Conservation (phyloP, 2,329 filamentous ascomycete genomes). For the Colletotrichum orchidophilum region DNA sequence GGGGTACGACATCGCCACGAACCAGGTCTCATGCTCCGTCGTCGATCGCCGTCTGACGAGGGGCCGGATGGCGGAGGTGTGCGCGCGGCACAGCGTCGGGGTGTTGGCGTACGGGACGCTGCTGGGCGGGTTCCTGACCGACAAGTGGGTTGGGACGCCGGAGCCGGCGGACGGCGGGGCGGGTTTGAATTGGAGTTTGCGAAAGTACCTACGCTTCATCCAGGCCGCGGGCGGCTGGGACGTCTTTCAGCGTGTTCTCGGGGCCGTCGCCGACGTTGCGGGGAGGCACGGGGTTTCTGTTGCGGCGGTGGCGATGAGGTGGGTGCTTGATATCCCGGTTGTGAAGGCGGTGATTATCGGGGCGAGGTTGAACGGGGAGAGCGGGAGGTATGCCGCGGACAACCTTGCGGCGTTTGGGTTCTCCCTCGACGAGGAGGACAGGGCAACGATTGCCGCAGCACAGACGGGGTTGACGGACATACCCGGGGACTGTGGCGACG, state of each 20-base stretch:
- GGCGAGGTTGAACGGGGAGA: neutral
- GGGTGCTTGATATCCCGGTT: constrained; percentile 57
- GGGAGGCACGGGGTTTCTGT: constrained; percentile 51
- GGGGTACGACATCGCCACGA: constrained; percentile 8
- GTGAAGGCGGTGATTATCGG: constrained; percentile 60
- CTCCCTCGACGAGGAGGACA: constrained; percentile 36
- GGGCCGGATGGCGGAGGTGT: neutral
- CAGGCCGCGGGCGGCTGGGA: constrained; percentile 51
- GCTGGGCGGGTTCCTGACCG: constrained; percentile 35
- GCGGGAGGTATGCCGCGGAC: constrained; percentile 41
- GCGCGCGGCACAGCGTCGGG: neutral
- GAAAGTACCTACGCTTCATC: constrained; percentile 48
- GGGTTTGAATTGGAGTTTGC: constrained; percentile 36
- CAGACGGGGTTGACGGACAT: constrained; percentile 32
- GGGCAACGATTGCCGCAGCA: constrained; percentile 27
- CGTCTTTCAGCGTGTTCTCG: constrained; percentile 55
- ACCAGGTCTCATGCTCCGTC: constrained; percentile 26
- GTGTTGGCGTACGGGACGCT: constrained; percentile 24
- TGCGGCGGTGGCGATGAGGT: constrained; percentile 59
- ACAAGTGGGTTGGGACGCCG: constrained; percentile 36
- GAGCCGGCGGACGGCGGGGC: constrained; percentile 27
- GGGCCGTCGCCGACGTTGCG: constrained; percentile 47
- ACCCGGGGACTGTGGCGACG: constrained; percentile 40
- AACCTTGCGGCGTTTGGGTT: constrained; percentile 37
- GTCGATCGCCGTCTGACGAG: constrained; percentile 1